Conservation (phyloP, 305 asterid genomes). For the Fraxinus sp. region DNA sequence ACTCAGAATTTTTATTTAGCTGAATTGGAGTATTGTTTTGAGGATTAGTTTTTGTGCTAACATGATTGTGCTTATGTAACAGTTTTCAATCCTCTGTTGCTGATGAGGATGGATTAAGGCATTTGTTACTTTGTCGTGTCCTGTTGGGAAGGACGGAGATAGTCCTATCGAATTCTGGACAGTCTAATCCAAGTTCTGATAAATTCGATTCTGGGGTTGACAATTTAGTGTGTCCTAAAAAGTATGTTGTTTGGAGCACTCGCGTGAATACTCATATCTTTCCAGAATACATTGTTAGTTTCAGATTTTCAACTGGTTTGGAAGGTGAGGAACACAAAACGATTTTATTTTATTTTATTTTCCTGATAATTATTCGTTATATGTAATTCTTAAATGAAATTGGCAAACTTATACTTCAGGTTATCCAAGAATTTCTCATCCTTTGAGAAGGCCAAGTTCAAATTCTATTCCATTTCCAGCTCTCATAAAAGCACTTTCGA, state of each 20-base stretch:
- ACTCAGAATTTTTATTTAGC: not conserved
- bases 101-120: slow-evolving; percentile 47
- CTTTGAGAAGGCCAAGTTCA: slow-evolving; percentile 45
- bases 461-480: slow-evolving; percentile 65
- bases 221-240: slow-evolving; percentile 33
- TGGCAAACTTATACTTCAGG: slow-evolving; percentile 23
- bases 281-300: slow-evolving; percentile 47
- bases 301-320: slow-evolving; percentile 31
- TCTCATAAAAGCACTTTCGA: slow-evolving; percentile 48
- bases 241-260: slow-evolving; percentile 48
- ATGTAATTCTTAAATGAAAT: not conserved
- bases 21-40: not conserved
- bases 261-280: slow-evolving; percentile 52
- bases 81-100: slow-evolving; percentile 35
- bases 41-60: not conserved
- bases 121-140: slow-evolving; percentile 54
- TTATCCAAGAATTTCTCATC: slow-evolving; percentile 22
- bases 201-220: slow-evolving; percentile 58
- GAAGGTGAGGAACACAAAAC: slow-evolving; percentile 27
- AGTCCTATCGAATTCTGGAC: slow-evolving; percentile 32
- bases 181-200: slow-evolving; percentile 40
- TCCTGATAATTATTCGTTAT: not conserved
- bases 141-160: slow-evolving; percentile 47
- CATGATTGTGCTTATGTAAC: slow-evolving; percentile 1
- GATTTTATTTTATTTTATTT: too few relatives aligned